phyloP scores from a whole-genome alignment of 169 alveolate genomes.

The Plasmodium falciparum region DNA sequence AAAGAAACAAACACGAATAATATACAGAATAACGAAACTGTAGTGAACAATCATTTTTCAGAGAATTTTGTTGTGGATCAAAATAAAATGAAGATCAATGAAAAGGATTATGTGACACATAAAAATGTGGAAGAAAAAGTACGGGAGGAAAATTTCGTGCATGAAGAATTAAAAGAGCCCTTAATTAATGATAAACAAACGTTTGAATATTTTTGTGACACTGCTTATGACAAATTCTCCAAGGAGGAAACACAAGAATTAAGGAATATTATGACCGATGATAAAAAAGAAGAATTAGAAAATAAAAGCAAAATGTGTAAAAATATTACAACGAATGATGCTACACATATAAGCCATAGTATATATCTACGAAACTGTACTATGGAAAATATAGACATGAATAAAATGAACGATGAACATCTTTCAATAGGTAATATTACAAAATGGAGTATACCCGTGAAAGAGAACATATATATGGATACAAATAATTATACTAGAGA shows the following conservation, averaged over 20 bases:
- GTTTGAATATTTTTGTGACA: too few species aligned
- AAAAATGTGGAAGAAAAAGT: too few species aligned
- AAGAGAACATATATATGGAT: neutral
- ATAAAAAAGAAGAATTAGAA: neutral
- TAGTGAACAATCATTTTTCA: too few species aligned
- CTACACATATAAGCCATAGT: slow-evolving; percentile 50
- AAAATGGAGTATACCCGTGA: neutral
- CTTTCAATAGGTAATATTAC: neutral
- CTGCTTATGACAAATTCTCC: too few species aligned
- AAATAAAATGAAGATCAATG: too few species aligned
- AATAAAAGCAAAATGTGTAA: neutral
- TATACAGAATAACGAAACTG: too few species aligned
- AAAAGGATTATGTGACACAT: too few species aligned
- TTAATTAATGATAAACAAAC: too few species aligned
- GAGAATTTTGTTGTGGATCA: too few species aligned
- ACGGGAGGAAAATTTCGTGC: too few species aligned
- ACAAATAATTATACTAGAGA: neutral
- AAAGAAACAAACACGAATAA: neutral
- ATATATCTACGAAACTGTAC: slow-evolving; percentile 58
- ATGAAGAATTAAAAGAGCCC: too few species aligned
- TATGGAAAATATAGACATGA: slow-evolving; percentile 59
- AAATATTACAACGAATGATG: neutral
- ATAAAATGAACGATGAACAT: slow-evolving; percentile 3
- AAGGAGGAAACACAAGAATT: neutral
- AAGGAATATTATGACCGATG: neutral